A percentile compares a stretch with the other conserved stretches of the same genome.
These are phyloP conservation scores for Rutstroemia sydowiana DNA, from an alignment of 2,329 filamentous ascomycete genomes.

Conservation along the genomic window DNA sequence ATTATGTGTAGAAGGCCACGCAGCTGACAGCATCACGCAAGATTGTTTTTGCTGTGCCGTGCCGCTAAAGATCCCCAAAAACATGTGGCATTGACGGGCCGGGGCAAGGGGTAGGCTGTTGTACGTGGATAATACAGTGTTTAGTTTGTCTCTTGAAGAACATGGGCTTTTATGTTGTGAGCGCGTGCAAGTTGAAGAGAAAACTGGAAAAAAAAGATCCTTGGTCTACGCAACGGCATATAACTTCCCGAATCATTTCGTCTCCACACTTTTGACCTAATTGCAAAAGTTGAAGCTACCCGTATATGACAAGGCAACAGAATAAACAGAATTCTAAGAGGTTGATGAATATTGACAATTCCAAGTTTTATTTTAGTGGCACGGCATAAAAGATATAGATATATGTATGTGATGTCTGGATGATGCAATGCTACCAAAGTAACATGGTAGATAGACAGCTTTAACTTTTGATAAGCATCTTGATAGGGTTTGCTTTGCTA, in stretches of 20 bases:
- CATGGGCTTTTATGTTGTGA: background rate
- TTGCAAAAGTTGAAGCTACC: background rate
- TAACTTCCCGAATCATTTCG: background rate
- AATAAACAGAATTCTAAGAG: conserved; percentile 9
- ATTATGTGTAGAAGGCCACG: conserved; percentile 2
- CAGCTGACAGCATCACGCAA: conserved; percentile 12
- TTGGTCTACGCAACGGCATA: background rate
- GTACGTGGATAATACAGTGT: background rate
- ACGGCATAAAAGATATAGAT: conserved; percentile 3
- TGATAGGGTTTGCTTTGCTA: no score
- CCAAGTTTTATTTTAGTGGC: background rate
- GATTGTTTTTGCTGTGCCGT: conserved; percentile 11
- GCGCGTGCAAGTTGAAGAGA: background rate
- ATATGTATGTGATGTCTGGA: conserved; percentile 3
- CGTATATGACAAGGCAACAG: conserved; percentile 9
- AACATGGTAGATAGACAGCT: background rate
- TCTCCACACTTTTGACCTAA: background rate
- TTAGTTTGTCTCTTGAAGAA: background rate
- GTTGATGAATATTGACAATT: background rate
- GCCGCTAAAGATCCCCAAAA: conserved; percentile 8
- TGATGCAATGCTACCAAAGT: background rate
- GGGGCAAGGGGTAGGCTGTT: background rate
- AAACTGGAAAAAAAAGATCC: background rate
- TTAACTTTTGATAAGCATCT: no score
- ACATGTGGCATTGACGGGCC: conserved; percentile 9